These are phyloP conservation scores for Picea glauca DNA, from an alignment of 75 land plant genomes.

Conservation along the genomic window DNA sequence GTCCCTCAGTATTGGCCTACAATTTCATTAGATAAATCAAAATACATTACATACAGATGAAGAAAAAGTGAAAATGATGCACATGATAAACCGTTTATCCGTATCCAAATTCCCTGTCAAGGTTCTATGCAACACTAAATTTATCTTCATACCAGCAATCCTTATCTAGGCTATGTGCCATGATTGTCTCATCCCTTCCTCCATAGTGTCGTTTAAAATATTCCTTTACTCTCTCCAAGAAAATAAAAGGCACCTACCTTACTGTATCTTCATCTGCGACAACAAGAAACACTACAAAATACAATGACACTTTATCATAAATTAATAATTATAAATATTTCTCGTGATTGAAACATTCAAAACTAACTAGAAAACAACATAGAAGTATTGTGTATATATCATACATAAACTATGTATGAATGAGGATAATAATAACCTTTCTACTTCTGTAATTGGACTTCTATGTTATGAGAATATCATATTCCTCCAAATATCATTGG, in stretches of 20 bases:
- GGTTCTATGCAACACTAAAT: constrained; percentile 83
- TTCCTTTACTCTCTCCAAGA: constrained; percentile 90
- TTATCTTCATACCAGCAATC: constrained; percentile 78
- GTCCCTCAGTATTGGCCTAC: constrained; percentile 70
- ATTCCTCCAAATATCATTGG: no score
- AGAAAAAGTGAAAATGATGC: not conserved
- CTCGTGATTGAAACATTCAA: not conserved
- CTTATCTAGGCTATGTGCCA: constrained; percentile 73
- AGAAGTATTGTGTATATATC: not conserved
- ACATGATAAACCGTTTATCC: constrained; percentile 7
- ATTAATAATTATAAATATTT: not conserved
- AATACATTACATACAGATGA: not conserved
- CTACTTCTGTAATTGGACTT: not conserved
- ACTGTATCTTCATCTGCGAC: constrained; percentile 90
- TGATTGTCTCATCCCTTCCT: constrained; percentile 29
- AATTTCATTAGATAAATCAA: not conserved
- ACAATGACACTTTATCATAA: not conserved
- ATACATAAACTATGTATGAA: not conserved
- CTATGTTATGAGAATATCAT: no score
- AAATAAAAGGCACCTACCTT: constrained; percentile 83
- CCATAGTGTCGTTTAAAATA: constrained; percentile 78
- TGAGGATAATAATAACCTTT: not conserved
- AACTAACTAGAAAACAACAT: not conserved
- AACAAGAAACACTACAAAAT: constrained; percentile 81
- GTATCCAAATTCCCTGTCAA: constrained; percentile 86